Conservation (phyloP, 2,329 filamentous ascomycete genomes). For the Helicocarpus griseus region DNA sequence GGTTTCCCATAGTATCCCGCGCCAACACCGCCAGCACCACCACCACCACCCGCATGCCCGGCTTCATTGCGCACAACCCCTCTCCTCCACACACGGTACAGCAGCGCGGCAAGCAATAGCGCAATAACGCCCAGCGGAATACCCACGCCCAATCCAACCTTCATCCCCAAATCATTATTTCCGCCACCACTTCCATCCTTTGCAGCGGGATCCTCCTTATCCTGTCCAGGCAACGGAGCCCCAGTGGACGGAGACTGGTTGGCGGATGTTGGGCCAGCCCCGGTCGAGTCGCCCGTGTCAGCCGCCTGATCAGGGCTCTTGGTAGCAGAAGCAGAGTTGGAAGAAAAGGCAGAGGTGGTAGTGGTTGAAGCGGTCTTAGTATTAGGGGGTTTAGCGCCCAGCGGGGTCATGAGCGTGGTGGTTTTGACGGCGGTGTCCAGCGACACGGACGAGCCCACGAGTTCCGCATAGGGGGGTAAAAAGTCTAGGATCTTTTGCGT, state of each 20-base stretch:
- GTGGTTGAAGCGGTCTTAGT: background rate
- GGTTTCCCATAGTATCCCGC: background rate
- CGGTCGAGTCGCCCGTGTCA: background rate
- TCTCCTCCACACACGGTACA: background rate
- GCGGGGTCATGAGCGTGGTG: background rate
- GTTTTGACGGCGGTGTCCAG: background rate
- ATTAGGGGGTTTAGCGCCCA: background rate
- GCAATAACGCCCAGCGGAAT: constrained; percentile 3
- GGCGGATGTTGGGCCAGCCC: too few species aligned
- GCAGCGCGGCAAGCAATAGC: background rate
- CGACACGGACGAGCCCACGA: constrained; percentile 1
- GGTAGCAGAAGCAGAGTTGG: background rate
- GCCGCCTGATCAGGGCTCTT: background rate
- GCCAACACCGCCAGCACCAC: background rate
- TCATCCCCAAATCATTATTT: background rate
- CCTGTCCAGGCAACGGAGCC: too few species aligned
- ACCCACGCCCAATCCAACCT: constrained; percentile 5
- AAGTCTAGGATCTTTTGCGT: constrained; percentile 3
- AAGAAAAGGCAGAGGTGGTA: background rate
- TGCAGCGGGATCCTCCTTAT: background rate
- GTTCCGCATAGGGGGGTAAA: background rate
- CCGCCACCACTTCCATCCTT: background rate
- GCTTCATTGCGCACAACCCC: background rate
- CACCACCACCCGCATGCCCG: background rate
- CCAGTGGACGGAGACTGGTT: too few species aligned